Evolutionary conservation across 345 rosid genomes (phyloP).

Genomic region (Hibiscus mutabilis): DNA sequence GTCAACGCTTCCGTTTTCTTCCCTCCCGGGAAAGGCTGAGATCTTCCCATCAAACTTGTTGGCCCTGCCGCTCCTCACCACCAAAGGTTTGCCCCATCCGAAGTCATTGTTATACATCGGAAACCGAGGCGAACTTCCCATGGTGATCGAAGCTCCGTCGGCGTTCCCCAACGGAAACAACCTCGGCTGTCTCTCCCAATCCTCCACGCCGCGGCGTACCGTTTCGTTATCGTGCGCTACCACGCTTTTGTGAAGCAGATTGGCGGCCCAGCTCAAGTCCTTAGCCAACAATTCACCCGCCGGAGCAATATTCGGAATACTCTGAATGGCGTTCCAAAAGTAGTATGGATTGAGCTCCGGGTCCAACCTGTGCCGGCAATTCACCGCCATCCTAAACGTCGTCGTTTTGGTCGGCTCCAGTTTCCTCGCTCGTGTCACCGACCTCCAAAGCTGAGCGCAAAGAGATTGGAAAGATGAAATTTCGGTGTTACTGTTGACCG

Average conservation of each 20-base stretch:
- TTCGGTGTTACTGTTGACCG: conserved; percentile 36
- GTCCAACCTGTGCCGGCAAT: conserved; percentile 82
- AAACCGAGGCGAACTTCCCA: conserved; percentile 97
- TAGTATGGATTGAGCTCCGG: conserved; percentile 62
- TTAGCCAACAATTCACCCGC: conserved; percentile 50
- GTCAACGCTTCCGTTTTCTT: conserved; percentile 77
- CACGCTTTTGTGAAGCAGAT: conserved; percentile 63
- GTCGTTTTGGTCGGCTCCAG: conserved; percentile 47
- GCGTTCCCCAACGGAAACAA: conserved; percentile 83
- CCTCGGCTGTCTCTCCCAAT: conserved; percentile 76
- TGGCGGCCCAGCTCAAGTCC: conserved; percentile 62
- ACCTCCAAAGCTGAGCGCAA: conserved; percentile 78
- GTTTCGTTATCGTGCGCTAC: conserved; percentile 58
- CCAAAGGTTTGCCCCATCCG: conserved; percentile 92
- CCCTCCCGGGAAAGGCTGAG: conserved; percentile 81
- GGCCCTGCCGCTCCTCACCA: conserved; percentile 81
- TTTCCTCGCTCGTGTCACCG: conserved; percentile 80
- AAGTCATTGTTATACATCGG: conserved; percentile 94
- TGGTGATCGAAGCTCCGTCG: conserved; percentile 95
- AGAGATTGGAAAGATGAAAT: conserved; percentile 92
- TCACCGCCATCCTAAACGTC: conserved; percentile 89
- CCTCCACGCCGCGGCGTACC: conserved; percentile 58
- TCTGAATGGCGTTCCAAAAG: conserved; percentile 92
- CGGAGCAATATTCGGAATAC: conserved; percentile 60
- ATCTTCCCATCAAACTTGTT: conserved; percentile 94